Conservation (phyloP, 2,329 filamentous ascomycete genomes). For the Aspergillus ochraceus region DNA sequence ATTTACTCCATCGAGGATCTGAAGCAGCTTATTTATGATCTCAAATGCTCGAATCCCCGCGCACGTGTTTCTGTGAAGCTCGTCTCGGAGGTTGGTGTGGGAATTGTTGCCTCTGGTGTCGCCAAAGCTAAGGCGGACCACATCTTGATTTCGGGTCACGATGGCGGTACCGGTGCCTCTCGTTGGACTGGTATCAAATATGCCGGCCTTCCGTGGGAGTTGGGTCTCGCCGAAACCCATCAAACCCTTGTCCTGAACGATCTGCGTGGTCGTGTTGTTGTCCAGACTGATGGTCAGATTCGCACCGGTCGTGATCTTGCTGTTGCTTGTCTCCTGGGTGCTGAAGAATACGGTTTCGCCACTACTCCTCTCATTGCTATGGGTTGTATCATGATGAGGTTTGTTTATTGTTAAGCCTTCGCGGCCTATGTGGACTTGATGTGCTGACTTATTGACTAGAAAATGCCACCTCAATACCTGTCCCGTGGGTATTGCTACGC, state of each 20-base stretch:
- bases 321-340: constrained; percentile 89
- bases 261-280: constrained; percentile 89
- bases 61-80: constrained; percentile 94
- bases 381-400: constrained; percentile 91
- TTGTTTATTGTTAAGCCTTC: neutral
- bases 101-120: constrained; percentile 95
- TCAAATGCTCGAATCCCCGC: constrained; percentile 93
- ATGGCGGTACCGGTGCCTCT: constrained; percentile 94
- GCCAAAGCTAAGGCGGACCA: constrained; percentile 97
- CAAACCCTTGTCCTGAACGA: constrained; percentile 96
- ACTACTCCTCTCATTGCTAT: constrained; percentile 93
- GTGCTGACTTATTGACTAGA: constrained; percentile 12
- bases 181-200: constrained; percentile 99
- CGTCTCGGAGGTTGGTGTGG: constrained; percentile 94
- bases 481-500: constrained; percentile 92
- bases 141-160: constrained; percentile 93
- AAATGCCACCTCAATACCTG: constrained; percentile 65
- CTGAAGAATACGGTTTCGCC: constrained; percentile 97
- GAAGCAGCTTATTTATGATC: constrained; percentile 95
- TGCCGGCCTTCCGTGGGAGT: constrained; percentile 92
- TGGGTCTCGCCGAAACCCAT: constrained; percentile 95
- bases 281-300: constrained; percentile 94
- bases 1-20: constrained; percentile 98
- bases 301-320: constrained; percentile 91
- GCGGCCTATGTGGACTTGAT: neutral